Percentiles rank a stretch among this genome's conserved stretches.
Conservation (phyloP, 176 grass and related monocot species). For the Paspalum vaginatum region DNA sequence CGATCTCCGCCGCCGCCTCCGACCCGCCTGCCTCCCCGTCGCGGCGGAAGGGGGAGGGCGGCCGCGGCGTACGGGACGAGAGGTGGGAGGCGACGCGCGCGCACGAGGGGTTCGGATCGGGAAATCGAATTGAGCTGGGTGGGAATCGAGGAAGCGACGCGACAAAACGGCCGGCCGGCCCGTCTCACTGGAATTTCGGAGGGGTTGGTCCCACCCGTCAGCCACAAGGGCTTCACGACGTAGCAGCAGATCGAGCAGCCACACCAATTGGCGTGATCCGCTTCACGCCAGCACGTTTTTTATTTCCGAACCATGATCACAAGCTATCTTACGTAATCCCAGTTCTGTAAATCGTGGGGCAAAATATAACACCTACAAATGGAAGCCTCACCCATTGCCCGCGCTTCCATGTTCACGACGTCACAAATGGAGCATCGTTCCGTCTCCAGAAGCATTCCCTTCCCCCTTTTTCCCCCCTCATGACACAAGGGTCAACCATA, state of each 20-base stretch:
- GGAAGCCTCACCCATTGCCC: not conserved
- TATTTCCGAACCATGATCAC: too few relatives aligned
- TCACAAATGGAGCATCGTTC: not conserved
- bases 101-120: not conserved
- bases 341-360: too few relatives aligned
- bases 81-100: constrained; percentile 27
- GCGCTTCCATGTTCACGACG: not conserved
- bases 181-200: too few relatives aligned
- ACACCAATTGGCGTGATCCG: too few relatives aligned
- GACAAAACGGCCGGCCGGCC: too few relatives aligned
- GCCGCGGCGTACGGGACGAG: not conserved
- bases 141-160: too few relatives aligned
- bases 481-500: not conserved
- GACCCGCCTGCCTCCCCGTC: not conserved
- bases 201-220: too few relatives aligned
- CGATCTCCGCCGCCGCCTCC: constrained; percentile 3
- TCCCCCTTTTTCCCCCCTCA: too few relatives aligned
- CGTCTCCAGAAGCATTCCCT: not conserved
- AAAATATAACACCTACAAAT: not conserved
- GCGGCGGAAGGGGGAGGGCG: not conserved
- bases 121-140: not conserved
- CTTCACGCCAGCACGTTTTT: too few relatives aligned
- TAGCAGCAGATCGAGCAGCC: too few relatives aligned
- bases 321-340: too few relatives aligned
- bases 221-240: too few relatives aligned